Conservation (phyloP, 169 alveolate genomes). For the Eimeria brunetti region DNA sequence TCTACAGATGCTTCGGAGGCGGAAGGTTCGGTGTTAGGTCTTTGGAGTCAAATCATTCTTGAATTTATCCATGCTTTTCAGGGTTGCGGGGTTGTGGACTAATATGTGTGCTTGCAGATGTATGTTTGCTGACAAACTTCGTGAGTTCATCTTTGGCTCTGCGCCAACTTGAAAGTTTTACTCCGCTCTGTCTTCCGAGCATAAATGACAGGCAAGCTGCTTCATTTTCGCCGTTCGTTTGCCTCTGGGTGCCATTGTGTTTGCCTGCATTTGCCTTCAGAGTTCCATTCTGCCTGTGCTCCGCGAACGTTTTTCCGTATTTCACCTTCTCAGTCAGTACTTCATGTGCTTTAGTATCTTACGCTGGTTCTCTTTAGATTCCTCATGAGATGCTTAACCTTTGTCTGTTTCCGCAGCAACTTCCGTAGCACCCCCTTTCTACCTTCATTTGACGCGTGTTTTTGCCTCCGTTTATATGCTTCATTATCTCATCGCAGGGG, state of each 20-base stretch:
- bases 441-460: neutral
- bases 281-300: neutral
- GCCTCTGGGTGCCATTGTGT: neutral
- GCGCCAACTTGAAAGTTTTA: constrained; percentile 93
- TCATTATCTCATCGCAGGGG: constrained; percentile 69
- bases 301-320: neutral
- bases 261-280: neutral
- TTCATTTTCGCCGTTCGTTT: neutral
- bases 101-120: constrained; percentile 83
- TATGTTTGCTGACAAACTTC: constrained; percentile 90
- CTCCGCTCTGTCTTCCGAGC: constrained; percentile 94
- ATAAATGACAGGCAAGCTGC: constrained; percentile 83
- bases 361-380: too few species aligned
- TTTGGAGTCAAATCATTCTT: neutral
- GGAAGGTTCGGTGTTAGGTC: neutral
- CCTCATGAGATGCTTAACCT: neutral
- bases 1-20: neutral
- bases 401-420: neutral
- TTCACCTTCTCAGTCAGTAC: neutral
- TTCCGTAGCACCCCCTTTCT: neutral
- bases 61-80: neutral
- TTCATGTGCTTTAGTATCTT: neutral
- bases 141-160: constrained; percentile 90
- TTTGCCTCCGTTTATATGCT: neutral
- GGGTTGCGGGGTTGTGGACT: neutral